These are phyloP conservation scores for Lactarius quietus DNA, from an alignment of 768 basidiomycete species.

Conservation along the genomic window DNA sequence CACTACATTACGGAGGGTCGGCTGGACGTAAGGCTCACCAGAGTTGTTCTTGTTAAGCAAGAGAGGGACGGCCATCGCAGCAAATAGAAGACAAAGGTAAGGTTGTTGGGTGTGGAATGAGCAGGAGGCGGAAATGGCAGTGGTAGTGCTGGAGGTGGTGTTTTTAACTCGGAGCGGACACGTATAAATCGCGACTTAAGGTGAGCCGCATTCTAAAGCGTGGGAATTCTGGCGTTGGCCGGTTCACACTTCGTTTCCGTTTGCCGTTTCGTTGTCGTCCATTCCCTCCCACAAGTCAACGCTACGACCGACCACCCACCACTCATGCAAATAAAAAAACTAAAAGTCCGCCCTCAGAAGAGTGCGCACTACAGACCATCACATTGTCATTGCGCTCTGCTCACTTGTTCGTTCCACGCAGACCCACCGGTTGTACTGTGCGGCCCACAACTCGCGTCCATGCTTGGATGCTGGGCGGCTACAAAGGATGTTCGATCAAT, in stretches of 20 bases:
- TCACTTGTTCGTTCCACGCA: conserved; percentile 41
- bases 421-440: conserved; percentile 49
- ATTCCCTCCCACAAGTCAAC: background rate
- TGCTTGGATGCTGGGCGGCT: conserved; percentile 89
- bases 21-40: conserved; percentile 42
- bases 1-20: background rate
- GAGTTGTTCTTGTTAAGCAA: conserved; percentile 89
- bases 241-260: background rate
- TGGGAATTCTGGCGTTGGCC: background rate
- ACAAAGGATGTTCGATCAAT: conserved; percentile 56
- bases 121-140: background rate
- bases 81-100: background rate
- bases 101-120: background rate
- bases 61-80: conserved; percentile 30
- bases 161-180: background rate
- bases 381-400: conserved; percentile 28
- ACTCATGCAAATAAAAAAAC: conserved; percentile 60
- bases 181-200: background rate
- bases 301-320: background rate
- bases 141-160: background rate
- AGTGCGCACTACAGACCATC: conserved; percentile 38
- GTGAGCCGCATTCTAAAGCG: too few species aligned
- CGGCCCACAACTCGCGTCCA: conserved; percentile 62
- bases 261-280: background rate
- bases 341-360: conserved; percentile 78